Conservation (phyloP, 208 protist species). For the Acanthamoeba quina region DNA sequence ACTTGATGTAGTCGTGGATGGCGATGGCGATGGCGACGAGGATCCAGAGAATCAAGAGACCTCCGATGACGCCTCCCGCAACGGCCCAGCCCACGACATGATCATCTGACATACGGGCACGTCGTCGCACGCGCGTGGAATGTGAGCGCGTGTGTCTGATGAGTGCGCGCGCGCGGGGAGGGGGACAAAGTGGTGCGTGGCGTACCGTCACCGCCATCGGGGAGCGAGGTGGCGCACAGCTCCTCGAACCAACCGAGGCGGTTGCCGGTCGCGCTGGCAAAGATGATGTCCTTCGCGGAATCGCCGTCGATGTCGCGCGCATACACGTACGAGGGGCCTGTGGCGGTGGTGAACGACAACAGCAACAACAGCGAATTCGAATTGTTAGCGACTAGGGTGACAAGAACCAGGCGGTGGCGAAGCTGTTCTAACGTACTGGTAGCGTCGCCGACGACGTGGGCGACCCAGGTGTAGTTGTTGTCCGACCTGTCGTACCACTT, state of each 20-base stretch:
- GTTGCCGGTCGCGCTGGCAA: not conserved
- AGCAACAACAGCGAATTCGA: not conserved
- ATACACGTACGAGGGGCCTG: not conserved
- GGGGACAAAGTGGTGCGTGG: too few relatives aligned
- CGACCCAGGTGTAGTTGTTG: not conserved
- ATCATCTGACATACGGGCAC: not conserved
- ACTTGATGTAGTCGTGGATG: conserved; percentile 39
- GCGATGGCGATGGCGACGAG: conserved; percentile 22
- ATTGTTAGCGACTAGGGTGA: not conserved
- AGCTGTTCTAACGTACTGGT: not conserved
- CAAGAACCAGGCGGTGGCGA: not conserved
- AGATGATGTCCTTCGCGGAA: not conserved
- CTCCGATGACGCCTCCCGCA: not conserved
- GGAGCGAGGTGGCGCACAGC: not conserved
- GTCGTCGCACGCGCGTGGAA: too few relatives aligned
- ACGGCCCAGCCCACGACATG: conserved; percentile 25
- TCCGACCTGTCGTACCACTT: not conserved
- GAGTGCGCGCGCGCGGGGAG: not conserved
- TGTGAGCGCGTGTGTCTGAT: too few relatives aligned
- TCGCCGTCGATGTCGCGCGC: not conserved
- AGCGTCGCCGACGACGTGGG: not conserved
- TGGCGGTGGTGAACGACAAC: too few relatives aligned
- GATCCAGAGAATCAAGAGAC: conserved; percentile 40
- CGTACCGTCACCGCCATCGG: conserved; percentile 9
- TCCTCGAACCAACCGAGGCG: conserved; percentile 5